Evolutionary conservation across 768 basidiomycete genomes (phyloP).

Genomic region (Mycena sanguinolenta): DNA sequence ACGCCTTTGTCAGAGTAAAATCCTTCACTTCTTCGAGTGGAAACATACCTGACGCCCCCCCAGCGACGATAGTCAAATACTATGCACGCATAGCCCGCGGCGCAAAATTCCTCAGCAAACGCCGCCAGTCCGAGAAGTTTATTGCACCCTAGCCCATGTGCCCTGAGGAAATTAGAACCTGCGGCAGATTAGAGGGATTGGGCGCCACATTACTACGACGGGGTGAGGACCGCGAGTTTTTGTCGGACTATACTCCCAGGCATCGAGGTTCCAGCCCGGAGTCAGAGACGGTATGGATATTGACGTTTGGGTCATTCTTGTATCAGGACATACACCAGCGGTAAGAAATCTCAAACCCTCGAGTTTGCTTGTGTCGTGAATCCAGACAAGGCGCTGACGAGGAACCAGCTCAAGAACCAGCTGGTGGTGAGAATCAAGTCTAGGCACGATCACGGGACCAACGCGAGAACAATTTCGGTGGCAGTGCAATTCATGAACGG

Average conservation of each 20-base stretch:
- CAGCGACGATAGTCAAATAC: constrained; percentile 53
- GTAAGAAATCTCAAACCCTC: too few species aligned
- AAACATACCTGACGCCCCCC: constrained; percentile 46
- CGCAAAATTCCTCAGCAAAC: constrained; percentile 45
- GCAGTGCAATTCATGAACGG: too few species aligned
- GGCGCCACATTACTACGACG: constrained; percentile 42
- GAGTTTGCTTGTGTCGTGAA: too few species aligned
- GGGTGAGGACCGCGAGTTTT: constrained; percentile 22
- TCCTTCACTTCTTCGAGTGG: neutral
- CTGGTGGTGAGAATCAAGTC: neutral
- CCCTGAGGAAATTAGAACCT: constrained; percentile 37
- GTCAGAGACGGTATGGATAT: constrained; percentile 45
- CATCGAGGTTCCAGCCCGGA: constrained; percentile 47
- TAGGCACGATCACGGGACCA: too few species aligned
- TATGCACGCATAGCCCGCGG: constrained; percentile 46
- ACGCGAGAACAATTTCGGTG: too few species aligned
- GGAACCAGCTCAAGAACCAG: too few species aligned
- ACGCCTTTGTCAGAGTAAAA: neutral
- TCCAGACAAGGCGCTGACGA: too few species aligned
- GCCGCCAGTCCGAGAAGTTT: constrained; percentile 44
- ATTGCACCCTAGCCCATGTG: constrained; percentile 44
- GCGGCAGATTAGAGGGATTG: too few species aligned
- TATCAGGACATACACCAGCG: neutral
- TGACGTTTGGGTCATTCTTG: constrained; percentile 1
- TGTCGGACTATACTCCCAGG: constrained; percentile 47